phyloP scores from a whole-genome alignment of 495 filamentous ascomycete genomes.

The Aspergillus conjunctus region DNA sequence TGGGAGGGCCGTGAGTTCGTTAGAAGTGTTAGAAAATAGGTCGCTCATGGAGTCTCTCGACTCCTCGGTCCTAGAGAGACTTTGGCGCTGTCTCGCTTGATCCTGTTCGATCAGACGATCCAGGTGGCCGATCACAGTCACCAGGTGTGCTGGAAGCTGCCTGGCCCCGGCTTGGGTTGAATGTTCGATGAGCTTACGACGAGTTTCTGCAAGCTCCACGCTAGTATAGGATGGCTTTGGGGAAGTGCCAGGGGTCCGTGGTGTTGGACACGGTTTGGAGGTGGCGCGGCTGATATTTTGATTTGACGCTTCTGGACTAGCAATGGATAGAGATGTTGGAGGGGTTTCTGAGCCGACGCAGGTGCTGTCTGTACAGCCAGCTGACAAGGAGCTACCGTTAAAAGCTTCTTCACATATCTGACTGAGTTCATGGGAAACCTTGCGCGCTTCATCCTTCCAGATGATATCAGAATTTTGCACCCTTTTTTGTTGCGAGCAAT shows the following conservation, averaged over 20 bases:
- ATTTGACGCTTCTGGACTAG: constrained; percentile 31
- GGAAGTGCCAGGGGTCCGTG: constrained; percentile 3
- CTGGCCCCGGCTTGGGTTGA: constrained; percentile 40
- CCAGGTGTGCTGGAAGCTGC: constrained; percentile 50
- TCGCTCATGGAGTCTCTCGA: constrained; percentile 56
- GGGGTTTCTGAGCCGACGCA: constrained; percentile 54
- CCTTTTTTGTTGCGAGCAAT: constrained; percentile 39
- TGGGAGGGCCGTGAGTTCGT: constrained; percentile 46
- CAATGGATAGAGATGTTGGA: constrained; percentile 50
- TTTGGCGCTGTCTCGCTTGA: constrained; percentile 21
- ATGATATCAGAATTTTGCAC: constrained; percentile 47
- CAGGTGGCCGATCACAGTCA: constrained; percentile 61
- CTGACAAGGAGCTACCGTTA: constrained; percentile 65
- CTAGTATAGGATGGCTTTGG: constrained; percentile 48
- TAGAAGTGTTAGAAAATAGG: constrained; percentile 46
- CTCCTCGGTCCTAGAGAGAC: constrained; percentile 18
- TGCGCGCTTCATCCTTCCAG: constrained; percentile 63
- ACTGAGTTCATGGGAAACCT: constrained; percentile 67
- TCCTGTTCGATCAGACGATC: constrained; percentile 62
- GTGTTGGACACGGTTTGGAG: not conserved
- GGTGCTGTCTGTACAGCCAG: constrained; percentile 46
- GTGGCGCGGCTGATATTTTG: constrained; percentile 18
- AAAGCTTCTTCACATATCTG: constrained; percentile 82
- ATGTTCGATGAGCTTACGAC: constrained; percentile 55
- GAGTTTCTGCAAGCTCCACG: constrained; percentile 58